Evolutionary conservation across 164 flowering plant genomes (phyloP).

Genomic region (Tinospora cordifolia): DNA sequence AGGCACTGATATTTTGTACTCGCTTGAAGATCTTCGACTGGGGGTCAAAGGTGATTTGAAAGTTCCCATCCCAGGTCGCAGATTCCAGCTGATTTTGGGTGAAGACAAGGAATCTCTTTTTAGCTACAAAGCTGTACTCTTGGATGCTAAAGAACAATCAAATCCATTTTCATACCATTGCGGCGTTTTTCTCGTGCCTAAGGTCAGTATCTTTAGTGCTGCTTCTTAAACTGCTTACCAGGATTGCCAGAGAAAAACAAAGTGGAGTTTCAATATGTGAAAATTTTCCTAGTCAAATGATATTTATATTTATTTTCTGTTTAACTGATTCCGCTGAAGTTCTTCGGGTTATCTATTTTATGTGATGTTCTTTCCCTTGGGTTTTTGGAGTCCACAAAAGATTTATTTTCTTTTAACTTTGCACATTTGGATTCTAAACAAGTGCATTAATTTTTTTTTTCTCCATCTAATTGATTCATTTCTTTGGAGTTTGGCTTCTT

Average conservation of each 20-base stretch:
- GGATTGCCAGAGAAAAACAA: not conserved
- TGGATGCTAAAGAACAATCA: conserved; percentile 54
- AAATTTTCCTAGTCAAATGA: not conserved
- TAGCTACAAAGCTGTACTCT: conserved; percentile 66
- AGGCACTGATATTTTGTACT: conserved; percentile 52
- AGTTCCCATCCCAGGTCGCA: conserved; percentile 52
- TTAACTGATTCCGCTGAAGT: not conserved
- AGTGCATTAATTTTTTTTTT: not conserved
- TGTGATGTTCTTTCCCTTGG: not conserved
- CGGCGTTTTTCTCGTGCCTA: conserved; percentile 83
- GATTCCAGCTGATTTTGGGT: conserved; percentile 56
- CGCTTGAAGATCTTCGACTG: conserved; percentile 69
- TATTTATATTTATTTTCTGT: not conserved
- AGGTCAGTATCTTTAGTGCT: conserved; percentile 33
- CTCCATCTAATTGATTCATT: not conserved
- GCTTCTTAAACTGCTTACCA: conserved; percentile 1
- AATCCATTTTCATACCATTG: conserved; percentile 49
- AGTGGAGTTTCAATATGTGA: not conserved
- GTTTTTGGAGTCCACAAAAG: not conserved
- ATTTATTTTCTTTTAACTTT: not conserved
- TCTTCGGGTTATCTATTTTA: not conserved
- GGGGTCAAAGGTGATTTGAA: conserved; percentile 59
- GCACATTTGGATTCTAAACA: not conserved
- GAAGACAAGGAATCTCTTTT: conserved; percentile 39
- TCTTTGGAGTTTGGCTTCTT: conserved; percentile 18